Evolutionary conservation across 1,139 yeast species (phyloP).

Genomic region (Pichia sp.): DNA sequence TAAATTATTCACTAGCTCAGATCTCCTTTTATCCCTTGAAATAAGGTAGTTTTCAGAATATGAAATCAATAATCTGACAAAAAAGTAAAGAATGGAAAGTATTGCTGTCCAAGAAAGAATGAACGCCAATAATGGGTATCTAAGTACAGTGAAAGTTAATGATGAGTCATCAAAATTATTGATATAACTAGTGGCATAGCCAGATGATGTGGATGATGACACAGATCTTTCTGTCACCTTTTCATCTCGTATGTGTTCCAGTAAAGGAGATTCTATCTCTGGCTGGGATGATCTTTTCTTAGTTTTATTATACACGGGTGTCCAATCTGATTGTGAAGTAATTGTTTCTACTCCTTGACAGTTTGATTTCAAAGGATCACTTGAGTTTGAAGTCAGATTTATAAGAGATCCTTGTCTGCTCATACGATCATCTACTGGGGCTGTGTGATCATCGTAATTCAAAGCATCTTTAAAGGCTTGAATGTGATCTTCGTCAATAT

Average conservation of each 20-base stretch:
- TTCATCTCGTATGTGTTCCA: background rate
- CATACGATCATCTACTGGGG: background rate
- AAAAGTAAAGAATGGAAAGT: slow-evolving; percentile 43
- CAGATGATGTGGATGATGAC: slow-evolving; percentile 7
- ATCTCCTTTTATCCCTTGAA: slow-evolving; percentile 57
- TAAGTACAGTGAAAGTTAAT: slow-evolving; percentile 43
- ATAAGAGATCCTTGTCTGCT: slow-evolving; percentile 4
- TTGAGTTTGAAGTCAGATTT: background rate
- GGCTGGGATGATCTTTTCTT: slow-evolving; percentile 3
- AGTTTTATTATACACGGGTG: slow-evolving; percentile 41
- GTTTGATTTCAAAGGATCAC: background rate
- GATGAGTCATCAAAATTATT: slow-evolving; percentile 35
- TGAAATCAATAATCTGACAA: slow-evolving; percentile 57
- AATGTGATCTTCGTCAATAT: slow-evolving; percentile 31
- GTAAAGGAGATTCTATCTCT: background rate
- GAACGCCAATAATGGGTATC: slow-evolving; percentile 59
- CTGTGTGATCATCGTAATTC: slow-evolving; percentile 24
- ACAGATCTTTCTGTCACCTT: background rate
- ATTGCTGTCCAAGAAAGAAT: slow-evolving; percentile 49
- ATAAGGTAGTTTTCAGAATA: slow-evolving; percentile 48
- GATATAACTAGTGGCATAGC: slow-evolving; percentile 18
- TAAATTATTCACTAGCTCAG: slow-evolving; percentile 42
- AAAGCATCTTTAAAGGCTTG: slow-evolving; percentile 37
- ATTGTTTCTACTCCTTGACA: slow-evolving; percentile 37
- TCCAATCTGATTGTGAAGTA: slow-evolving; percentile 63